Percentiles rank a stretch among this genome's conserved stretches.
Evolutionary conservation across 2,329 filamentous ascomycete species (phyloP).

Genomic region (Aspergillus pseudoviridinutans): DNA sequence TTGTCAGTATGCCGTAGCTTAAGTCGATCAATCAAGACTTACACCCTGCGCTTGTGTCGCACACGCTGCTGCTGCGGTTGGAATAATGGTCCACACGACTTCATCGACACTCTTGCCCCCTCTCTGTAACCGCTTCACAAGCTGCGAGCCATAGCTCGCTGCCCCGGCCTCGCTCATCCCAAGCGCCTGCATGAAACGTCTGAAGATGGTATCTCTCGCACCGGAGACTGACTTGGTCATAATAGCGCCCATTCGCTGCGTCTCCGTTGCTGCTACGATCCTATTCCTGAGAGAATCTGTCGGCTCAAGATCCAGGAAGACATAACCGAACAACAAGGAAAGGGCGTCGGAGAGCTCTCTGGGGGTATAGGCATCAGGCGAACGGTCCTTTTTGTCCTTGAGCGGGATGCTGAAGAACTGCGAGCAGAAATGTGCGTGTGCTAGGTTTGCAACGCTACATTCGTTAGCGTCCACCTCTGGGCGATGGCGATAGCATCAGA

Average conservation of each 20-base stretch:
- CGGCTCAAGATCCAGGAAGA: constrained; percentile 9
- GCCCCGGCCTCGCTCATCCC: neutral
- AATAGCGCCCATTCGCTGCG: constrained; percentile 4
- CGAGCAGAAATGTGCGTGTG: constrained; percentile 1
- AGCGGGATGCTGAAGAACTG: constrained; percentile 4
- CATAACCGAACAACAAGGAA: constrained; percentile 4
- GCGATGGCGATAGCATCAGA: neutral
- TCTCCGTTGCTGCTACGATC: neutral
- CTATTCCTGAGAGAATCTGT: constrained; percentile 3
- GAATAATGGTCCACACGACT: constrained; percentile 8
- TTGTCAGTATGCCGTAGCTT: neutral
- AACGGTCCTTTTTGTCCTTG: neutral
- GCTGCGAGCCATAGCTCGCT: constrained; percentile 3
- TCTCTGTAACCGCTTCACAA: constrained; percentile 2
- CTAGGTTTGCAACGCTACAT: constrained; percentile 2
- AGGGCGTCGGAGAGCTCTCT: constrained; percentile 3
- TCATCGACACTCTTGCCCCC: constrained; percentile 7
- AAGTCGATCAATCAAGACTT: neutral
- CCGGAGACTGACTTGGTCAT: neutral
- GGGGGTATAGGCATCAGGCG: neutral
- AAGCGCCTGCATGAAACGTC: neutral
- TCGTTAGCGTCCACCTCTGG: neutral
- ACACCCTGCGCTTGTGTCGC: constrained; percentile 11
- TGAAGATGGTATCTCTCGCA: neutral
- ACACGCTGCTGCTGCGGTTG: constrained; percentile 9